Percentiles rank a stretch among this genome's conserved stretches.
phyloP scores from a whole-genome alignment of 2,329 filamentous ascomycete genomes.

The Penicillium sclerotigenum region DNA sequence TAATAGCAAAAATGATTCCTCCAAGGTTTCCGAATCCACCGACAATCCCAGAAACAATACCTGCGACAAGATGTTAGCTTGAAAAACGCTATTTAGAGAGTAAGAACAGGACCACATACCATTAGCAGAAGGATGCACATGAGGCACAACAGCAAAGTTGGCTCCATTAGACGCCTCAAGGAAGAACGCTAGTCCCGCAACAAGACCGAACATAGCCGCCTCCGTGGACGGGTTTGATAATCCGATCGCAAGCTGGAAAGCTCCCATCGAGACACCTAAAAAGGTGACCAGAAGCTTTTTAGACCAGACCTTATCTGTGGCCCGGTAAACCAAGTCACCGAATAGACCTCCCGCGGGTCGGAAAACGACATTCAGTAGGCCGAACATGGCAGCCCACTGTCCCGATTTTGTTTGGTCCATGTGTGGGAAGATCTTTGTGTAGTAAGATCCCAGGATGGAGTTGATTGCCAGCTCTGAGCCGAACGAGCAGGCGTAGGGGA shows the following conservation, averaged over 20 bases:
- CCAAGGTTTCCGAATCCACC: slow-evolving; percentile 81
- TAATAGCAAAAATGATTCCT: slow-evolving; percentile 77
- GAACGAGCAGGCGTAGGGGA: slow-evolving; percentile 60
- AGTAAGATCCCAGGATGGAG: slow-evolving; percentile 59
- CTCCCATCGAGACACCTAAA: slow-evolving; percentile 56
- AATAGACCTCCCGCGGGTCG: slow-evolving; percentile 51
- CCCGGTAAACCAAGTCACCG: slow-evolving; percentile 55
- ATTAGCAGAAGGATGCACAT: slow-evolving; percentile 80
- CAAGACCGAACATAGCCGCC: slow-evolving; percentile 69
- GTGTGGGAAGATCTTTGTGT: slow-evolving; percentile 53
- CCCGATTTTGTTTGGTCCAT: slow-evolving; percentile 56
- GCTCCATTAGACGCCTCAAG: slow-evolving; percentile 81
- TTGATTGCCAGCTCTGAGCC: slow-evolving; percentile 61
- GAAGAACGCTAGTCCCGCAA: slow-evolving; percentile 76
- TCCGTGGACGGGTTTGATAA: slow-evolving; percentile 60
- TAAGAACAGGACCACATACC: slow-evolving; percentile 46
- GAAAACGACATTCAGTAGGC: slow-evolving; percentile 50
- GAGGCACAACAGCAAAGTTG: slow-evolving; percentile 82
- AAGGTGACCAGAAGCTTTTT: slow-evolving; percentile 63
- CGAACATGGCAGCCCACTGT: slow-evolving; percentile 56
- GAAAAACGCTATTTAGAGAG: background rate
- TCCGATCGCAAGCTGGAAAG: slow-evolving; percentile 62
- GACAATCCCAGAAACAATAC: slow-evolving; percentile 68
- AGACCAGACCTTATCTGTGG: slow-evolving; percentile 54
- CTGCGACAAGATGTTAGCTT: slow-evolving; percentile 22